These are phyloP conservation scores for Trebouxia gelatinosa DNA, from an alignment of 163 green algal genomes.

Conservation along the genomic window DNA sequence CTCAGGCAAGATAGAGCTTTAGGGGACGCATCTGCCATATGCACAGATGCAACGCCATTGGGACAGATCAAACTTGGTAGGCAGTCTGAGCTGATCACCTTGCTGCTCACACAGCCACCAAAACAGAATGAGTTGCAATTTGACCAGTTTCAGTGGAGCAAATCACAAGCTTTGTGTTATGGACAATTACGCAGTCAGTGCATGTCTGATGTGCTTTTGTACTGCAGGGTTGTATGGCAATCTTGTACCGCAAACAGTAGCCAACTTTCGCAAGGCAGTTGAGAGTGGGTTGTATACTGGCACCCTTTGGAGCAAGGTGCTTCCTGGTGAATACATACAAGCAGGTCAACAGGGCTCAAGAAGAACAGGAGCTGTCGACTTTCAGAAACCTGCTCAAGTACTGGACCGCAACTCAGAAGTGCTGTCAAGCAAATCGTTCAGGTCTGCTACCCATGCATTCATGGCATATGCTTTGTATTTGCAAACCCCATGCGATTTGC, in stretches of 20 bases:
- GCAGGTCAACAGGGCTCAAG: slow-evolving; percentile 62
- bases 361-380: slow-evolving; percentile 68
- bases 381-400: neutral
- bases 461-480: no score
- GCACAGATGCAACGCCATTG: slow-evolving; percentile 1
- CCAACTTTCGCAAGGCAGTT: slow-evolving; percentile 67
- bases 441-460: no score
- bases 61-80: slow-evolving; percentile 13
- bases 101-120: no score
- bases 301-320: slow-evolving; percentile 15
- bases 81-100: no score
- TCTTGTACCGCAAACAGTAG: slow-evolving; percentile 65
- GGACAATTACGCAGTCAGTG: neutral
- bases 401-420: slow-evolving; percentile 7
- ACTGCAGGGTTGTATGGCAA: slow-evolving; percentile 75
- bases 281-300: neutral
- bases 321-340: slow-evolving; percentile 81
- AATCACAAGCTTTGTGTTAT: neutral
- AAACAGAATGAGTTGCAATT: no score
- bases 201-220: neutral
- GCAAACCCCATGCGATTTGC: no score
- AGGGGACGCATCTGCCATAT: slow-evolving; percentile 18
- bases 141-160: neutral
- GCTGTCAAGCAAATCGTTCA: slow-evolving; percentile 19
- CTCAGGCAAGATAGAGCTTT: neutral